Conservation (phyloP, 352 stramenopile genomes). For the Blastocystis sp. region DNA sequence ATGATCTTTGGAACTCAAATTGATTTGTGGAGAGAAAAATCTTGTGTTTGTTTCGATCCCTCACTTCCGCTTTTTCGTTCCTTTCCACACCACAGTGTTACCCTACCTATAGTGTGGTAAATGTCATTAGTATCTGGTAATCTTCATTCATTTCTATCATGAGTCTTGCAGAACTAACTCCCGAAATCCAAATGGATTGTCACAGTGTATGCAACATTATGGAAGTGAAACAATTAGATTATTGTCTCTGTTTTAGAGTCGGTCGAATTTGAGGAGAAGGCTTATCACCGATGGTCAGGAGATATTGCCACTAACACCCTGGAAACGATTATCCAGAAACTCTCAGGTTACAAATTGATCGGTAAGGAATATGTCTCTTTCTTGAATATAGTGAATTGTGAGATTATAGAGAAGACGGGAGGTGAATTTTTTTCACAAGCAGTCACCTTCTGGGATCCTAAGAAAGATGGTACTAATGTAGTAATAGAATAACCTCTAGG, state of each 20-base stretch:
- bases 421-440: neutral
- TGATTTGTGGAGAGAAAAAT: too few relatives aligned
- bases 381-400: neutral
- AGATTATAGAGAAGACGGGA: neutral
- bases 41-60: too few relatives aligned
- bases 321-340: neutral
- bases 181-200: neutral
- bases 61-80: too few relatives aligned
- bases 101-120: too few relatives aligned
- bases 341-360: neutral
- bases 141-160: neutral
- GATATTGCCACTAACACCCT: neutral
- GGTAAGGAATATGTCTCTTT: neutral
- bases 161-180: neutral
- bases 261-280: conserved; percentile 2
- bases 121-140: too few relatives aligned
- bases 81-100: too few relatives aligned
- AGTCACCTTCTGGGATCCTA: conserved; percentile 6
- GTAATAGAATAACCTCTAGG: neutral
- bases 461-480: neutral
- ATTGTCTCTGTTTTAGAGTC: neutral
- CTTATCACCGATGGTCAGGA: neutral
- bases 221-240: neutral
- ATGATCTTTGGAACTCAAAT: too few relatives aligned
- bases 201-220: neutral